Evolutionary conservation across 75 land plant genomes (phyloP), one percentile per base, ranked within the genome.

Genomic region (Sequoiadendron giganteum): DNA sequence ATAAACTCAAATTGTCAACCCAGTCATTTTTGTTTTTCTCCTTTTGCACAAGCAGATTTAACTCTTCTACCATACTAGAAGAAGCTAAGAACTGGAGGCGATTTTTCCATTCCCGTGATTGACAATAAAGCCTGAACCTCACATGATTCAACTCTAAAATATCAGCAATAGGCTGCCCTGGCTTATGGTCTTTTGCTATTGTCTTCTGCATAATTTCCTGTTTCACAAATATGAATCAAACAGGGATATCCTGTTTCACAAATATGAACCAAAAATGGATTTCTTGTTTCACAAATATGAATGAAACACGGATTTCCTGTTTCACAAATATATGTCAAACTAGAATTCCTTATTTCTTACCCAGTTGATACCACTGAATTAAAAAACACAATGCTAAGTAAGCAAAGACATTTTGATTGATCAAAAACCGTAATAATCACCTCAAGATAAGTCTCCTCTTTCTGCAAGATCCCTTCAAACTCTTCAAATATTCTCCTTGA

Each of bases 381-480:
- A 38, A 73, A 16, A 86, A 36, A 75, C 36, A 75, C 15, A 39
- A 78, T 78, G 16, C 15, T 14, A 36, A 6, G 79, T 38, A 36
- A 76, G 40, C 8, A 79, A 79, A 79, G 28, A 40, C 42, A 9
- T 40, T 79, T 79, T 42, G 45, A 21, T 39, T 42, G 83, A 25
- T 79, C 1, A 42, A 18, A 77, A 11, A 43, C 18, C 6, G 13
- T 87, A n/a, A 43, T 55, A 48, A 75, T 87, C 54, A 95, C 99
- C 96, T 96, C 97, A 91, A 96, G 95, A 30, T 93, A 93, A 11
- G 88, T 73, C 87, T 91, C 94, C 87, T 95, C 96, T 77, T 86
- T 92, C 49, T 92, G 93, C 78, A 96, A 87, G 73, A 94, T 78
- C 25, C 72, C 91, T 89, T 96, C 96, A 6, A 96, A 89, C 68